phyloP scores from a whole-genome alignment of 75 land plant genomes.

The Picea sitchensis region DNA sequence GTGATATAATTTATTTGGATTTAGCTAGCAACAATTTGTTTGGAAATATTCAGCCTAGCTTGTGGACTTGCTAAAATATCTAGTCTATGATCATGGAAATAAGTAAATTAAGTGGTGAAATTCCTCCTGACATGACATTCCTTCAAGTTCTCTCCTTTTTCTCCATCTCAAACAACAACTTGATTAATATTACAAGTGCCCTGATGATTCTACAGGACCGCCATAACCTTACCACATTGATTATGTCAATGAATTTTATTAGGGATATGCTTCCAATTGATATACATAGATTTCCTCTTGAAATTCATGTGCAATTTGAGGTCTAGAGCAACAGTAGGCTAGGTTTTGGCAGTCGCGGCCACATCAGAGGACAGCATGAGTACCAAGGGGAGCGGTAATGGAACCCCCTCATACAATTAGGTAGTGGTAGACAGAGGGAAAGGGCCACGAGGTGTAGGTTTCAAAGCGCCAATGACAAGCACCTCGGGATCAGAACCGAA shows the following conservation, averaged over 20 bases:
- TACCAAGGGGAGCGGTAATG: too few relatives aligned
- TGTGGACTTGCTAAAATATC: constrained; percentile 15
- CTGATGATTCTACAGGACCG: constrained; percentile 25
- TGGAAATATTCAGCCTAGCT: constrained; percentile 26
- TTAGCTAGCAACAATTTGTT: too few relatives aligned
- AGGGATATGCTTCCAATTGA: constrained; percentile 22
- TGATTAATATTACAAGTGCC: constrained; percentile 23
- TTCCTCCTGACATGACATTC: constrained; percentile 30
- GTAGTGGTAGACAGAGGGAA: too few relatives aligned
- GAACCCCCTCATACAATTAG: too few relatives aligned
- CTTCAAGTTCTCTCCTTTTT: constrained; percentile 25
- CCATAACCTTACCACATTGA: constrained; percentile 10
- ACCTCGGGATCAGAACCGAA: too few relatives aligned
- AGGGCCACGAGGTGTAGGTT: too few relatives aligned
- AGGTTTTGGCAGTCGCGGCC: too few relatives aligned
- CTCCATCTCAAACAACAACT: constrained; percentile 25
- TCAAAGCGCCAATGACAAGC: too few relatives aligned
- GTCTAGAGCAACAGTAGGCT: too few relatives aligned
- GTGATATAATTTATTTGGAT: constrained; percentile 16
- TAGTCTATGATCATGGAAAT: constrained; percentile 15
- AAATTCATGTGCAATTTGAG: too few relatives aligned
- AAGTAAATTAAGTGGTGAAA: constrained; percentile 26
- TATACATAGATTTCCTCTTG: constrained; percentile 16
- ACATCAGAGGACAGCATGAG: too few relatives aligned
- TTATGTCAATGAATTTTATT: constrained; percentile 27